Conservation (phyloP, 306 rosid genomes). For the Comarum palustre region DNA sequence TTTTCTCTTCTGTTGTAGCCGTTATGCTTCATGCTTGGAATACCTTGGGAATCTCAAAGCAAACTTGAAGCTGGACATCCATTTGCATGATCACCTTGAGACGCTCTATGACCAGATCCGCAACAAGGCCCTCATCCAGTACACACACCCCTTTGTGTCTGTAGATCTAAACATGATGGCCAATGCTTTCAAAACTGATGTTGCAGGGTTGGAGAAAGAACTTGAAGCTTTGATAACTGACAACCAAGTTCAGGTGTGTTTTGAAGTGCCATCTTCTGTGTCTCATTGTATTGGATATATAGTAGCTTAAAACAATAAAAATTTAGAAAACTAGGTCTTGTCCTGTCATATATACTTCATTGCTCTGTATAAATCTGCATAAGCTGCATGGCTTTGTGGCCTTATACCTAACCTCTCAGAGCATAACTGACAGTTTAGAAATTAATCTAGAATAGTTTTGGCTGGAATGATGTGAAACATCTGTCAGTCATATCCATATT, state of each 20-base stretch:
- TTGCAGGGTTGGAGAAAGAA: conserved; percentile 88
- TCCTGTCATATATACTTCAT: neutral
- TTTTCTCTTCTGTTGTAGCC: conserved; percentile 53
- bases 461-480: neutral
- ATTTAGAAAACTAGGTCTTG: neutral
- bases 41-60: conserved; percentile 95
- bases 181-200: conserved; percentile 89
- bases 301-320: neutral
- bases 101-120: conserved; percentile 93
- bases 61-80: conserved; percentile 73
- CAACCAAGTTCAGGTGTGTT: conserved; percentile 86
- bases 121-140: conserved; percentile 91
- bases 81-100: conserved; percentile 92
- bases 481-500: neutral
- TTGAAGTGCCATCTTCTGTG: conserved; percentile 20
- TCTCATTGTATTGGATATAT: neutral
- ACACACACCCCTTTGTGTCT: conserved; percentile 88
- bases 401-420: neutral
- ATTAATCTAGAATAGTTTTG: neutral
- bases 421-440: neutral
- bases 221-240: conserved; percentile 94
- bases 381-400: neutral
- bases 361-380: neutral
- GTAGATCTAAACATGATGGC: conserved; percentile 94
- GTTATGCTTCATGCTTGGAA: conserved; percentile 90